These are phyloP conservation scores for Geranium brycei DNA, from an alignment of 345 rosid genomes.

Conservation along the genomic window DNA sequence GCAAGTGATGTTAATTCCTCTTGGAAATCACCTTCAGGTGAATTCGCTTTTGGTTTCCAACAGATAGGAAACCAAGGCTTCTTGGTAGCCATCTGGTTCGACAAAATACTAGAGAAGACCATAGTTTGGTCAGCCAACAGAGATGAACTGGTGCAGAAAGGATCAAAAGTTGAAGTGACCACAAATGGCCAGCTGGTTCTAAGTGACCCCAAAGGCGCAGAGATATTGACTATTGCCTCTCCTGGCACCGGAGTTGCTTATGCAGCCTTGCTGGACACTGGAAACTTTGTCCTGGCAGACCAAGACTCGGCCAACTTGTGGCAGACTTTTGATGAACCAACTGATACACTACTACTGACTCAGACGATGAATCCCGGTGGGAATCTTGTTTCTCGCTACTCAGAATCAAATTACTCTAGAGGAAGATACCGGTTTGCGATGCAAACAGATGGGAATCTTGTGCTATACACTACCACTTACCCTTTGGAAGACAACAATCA, in stretches of 20 bases:
- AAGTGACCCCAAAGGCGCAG: conserved; percentile 15
- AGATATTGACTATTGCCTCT: conserved; percentile 17
- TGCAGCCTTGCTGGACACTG: conserved; percentile 38
- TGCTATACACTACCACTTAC: conserved; percentile 13
- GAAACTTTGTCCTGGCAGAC: conserved; percentile 32
- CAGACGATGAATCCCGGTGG: conserved; percentile 17
- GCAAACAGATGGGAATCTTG: conserved; percentile 25
- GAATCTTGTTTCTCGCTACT: conserved; percentile 17
- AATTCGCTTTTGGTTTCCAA: conserved; percentile 41
- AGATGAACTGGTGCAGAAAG: conserved; percentile 13
- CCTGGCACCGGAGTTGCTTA: conserved; percentile 15
- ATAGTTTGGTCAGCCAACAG: conserved; percentile 40
- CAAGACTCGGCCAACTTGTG: conserved; percentile 18
- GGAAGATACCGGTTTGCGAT: conserved; percentile 26
- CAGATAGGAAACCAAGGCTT: conserved; percentile 10
- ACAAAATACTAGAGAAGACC: conserved; percentile 29
- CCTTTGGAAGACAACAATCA: conserved; percentile 6
- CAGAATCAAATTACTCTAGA: conserved; percentile 16
- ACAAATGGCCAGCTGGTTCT: conserved; percentile 25
- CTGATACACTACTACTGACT: conserved; percentile 42
- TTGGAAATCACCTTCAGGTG: conserved; percentile 37
- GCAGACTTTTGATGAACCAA: conserved; percentile 37
- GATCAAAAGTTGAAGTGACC: conserved; percentile 31
- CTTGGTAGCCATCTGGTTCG: conserved; percentile 29
- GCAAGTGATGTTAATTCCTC: conserved; percentile 11